phyloP scores from a whole-genome alignment of 805 yeast species.

The Wickerhamiella siamensis region DNA sequence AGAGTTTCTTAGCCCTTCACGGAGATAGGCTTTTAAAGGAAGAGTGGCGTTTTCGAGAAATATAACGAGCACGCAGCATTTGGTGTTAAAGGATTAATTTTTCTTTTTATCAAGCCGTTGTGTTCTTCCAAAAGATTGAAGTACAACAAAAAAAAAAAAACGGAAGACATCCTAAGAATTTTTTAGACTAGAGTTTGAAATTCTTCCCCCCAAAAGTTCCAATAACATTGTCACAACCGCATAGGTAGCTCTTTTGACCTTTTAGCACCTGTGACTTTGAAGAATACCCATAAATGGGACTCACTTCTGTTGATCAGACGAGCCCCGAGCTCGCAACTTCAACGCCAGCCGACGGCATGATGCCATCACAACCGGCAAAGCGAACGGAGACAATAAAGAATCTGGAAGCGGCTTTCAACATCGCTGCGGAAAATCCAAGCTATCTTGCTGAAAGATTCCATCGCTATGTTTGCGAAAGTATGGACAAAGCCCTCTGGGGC shows the following conservation, averaged over 20 bases:
- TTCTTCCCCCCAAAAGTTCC: neutral
- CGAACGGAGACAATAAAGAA: neutral
- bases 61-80: too few relatives aligned
- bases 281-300: too few relatives aligned
- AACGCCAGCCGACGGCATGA: neutral
- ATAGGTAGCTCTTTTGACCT: neutral
- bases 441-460: slow-evolving; percentile 2
- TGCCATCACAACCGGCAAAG: too few relatives aligned
- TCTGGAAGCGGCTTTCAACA: neutral
- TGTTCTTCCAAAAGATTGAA: too few relatives aligned
- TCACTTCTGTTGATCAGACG: neutral
- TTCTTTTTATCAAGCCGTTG: too few relatives aligned
- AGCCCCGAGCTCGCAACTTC: neutral
- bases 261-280: too few relatives aligned
- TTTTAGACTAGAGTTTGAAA: neutral
- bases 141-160: too few relatives aligned
- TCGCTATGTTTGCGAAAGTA: neutral
- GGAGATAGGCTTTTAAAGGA: too few relatives aligned
- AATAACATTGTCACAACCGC: too few relatives aligned
- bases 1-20: too few relatives aligned
- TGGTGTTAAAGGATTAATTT: too few relatives aligned
- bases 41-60: too few relatives aligned
- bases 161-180: neutral
- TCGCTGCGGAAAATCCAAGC: neutral
- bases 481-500: slow-evolving; percentile 10